phyloP scores from a whole-genome alignment of 2,329 filamentous ascomycete genomes.

The Aspergillus unguis region DNA sequence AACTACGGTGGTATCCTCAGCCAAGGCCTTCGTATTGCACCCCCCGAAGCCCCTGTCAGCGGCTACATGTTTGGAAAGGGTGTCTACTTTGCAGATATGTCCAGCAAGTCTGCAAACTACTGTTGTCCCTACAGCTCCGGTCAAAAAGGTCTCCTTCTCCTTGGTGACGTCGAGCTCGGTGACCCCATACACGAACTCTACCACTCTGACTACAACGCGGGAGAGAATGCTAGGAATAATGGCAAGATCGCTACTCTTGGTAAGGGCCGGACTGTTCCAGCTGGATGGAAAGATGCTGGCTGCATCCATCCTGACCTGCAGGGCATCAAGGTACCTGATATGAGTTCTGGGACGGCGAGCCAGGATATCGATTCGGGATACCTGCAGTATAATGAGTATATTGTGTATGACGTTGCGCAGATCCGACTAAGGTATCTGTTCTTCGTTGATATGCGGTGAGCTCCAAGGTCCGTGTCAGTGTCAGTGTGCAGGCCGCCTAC shows the following conservation, averaged over 20 bases:
- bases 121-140: slow-evolving; percentile 62
- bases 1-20: slow-evolving; percentile 86
- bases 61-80: slow-evolving; percentile 92
- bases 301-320: slow-evolving; percentile 62
- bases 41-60: slow-evolving; percentile 67
- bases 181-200: slow-evolving; percentile 66
- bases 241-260: slow-evolving; percentile 69
- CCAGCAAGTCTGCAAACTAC: slow-evolving; percentile 77
- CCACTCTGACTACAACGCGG: slow-evolving; percentile 59
- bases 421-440: slow-evolving; percentile 46
- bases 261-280: slow-evolving; percentile 62
- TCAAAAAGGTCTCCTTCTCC: slow-evolving; percentile 69
- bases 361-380: neutral
- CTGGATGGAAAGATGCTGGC: slow-evolving; percentile 71
- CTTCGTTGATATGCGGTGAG: slow-evolving; percentile 37
- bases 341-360: slow-evolving; percentile 2
- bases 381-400: slow-evolving; percentile 46
- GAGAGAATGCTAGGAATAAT: slow-evolving; percentile 56
- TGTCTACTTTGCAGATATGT: slow-evolving; percentile 83
- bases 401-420: slow-evolving; percentile 49
- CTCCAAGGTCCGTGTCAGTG: neutral
- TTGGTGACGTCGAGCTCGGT: slow-evolving; percentile 82
- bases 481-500: too few relatives aligned
- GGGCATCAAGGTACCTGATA: slow-evolving; percentile 62
- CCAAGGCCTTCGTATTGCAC: slow-evolving; percentile 85